Percentiles rank a stretch among this genome's conserved stretches.
These are phyloP conservation scores for Trichosanthes cucumerina DNA, from an alignment of 306 rosid genomes.

Conservation along the genomic window DNA sequence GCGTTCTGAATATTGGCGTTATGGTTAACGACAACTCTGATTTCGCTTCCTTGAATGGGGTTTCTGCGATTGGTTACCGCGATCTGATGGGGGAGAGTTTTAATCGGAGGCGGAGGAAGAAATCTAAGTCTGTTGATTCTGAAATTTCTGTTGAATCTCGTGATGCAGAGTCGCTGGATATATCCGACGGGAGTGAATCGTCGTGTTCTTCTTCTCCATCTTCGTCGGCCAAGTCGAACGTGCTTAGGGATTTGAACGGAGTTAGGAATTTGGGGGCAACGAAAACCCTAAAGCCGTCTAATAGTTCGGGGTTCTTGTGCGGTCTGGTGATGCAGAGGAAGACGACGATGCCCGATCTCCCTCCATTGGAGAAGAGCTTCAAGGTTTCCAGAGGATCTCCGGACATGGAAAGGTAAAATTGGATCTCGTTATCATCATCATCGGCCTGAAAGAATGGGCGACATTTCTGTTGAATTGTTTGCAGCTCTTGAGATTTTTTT, in stretches of 20 bases:
- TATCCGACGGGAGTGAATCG: slow-evolving; percentile 40
- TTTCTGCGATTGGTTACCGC: slow-evolving; percentile 53
- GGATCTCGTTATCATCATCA: not conserved
- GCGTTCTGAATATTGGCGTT: slow-evolving; percentile 65
- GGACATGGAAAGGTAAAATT: slow-evolving; percentile 1
- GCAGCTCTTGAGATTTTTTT: not conserved
- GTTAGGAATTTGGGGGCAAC: slow-evolving; percentile 45
- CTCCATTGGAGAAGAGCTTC: slow-evolving; percentile 12
- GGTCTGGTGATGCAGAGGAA: slow-evolving; percentile 36
- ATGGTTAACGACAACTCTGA: slow-evolving; percentile 34
- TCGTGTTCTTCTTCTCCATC: slow-evolving; percentile 39
- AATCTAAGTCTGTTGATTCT: not conserved
- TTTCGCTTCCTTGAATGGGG: slow-evolving; percentile 28
- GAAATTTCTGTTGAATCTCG: slow-evolving; percentile 20
- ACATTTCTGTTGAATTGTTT: too few species aligned
- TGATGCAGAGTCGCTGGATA: slow-evolving; percentile 24
- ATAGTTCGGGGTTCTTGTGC: slow-evolving; percentile 50
- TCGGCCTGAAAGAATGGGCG: not conserved
- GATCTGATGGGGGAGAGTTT: slow-evolving; percentile 56
- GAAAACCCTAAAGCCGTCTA: slow-evolving; percentile 22
- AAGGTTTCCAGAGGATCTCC: not conserved
- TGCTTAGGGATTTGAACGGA: slow-evolving; percentile 53
- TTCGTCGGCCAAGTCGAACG: slow-evolving; percentile 31
- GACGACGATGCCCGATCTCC: not conserved
- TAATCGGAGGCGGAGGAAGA: slow-evolving; percentile 8